Base-by-base conservation (phyloP, 306 rosid species). In the Rosa chinensis region DNA sequence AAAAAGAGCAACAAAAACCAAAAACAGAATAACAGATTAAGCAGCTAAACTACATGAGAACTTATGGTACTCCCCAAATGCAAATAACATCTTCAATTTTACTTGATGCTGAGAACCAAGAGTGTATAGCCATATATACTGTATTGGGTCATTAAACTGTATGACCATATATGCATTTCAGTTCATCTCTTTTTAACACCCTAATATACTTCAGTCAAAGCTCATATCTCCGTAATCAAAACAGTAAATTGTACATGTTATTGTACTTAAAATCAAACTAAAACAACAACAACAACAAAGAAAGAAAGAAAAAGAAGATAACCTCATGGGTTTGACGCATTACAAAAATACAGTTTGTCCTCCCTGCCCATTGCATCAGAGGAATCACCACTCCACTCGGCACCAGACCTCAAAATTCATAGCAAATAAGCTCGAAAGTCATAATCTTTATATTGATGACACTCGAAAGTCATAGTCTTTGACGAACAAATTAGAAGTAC, bases 331-430 rank as follows among this genome's bases (percentile, higher is more conserved):
- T 73, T 78, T 79, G 88, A 25, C 76, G 72, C 81, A 95, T 85
- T 84, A 95, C 66, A 4, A 85, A 80, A 81, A 91, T 70, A 89
- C 91, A 91, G 58, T 95, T 93, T 21, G 83, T 76, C 88, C 93
- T 91, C 76, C 99, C 99, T 50, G 87, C 90, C 99, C 99, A 95
- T 87, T 95, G 98, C 96, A 95, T 86, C 70, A 93, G 82, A 83
- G 99, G 95, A 85, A 92, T 85, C 87, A 91, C 62, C 64, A 81
- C 86, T 64, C 99, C 97, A 53, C 96, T 95, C 11, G 99, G 99
- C 50, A 95, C 99, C 66, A 95, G 56, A 35, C 99, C 99, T 92
- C 66, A 49, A 81, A 79, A 81, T 69, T 56, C 80, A 78, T 3
- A 45, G 64, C 45, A 50, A 55, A 66, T 10, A 52, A n/a, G 40